Conservation (phyloP, 1,284 basidiomycete genomes). For the Melanopsichium pennsylvanicum region DNA sequence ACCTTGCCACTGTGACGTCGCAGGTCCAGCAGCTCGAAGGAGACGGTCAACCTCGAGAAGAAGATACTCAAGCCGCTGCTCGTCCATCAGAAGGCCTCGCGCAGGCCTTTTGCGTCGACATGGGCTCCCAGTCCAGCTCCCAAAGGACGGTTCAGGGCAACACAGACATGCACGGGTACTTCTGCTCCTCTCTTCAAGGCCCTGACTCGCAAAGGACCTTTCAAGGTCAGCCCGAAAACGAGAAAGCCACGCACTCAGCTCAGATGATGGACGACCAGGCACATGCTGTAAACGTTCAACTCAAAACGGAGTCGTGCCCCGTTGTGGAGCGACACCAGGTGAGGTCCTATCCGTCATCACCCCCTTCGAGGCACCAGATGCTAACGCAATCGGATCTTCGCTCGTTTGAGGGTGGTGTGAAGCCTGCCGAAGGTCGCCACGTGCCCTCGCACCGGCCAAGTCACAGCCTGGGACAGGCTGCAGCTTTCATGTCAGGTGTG, state of each 20-base stretch:
- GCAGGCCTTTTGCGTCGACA: slow-evolving; percentile 12
- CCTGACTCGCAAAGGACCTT: slow-evolving; percentile 5
- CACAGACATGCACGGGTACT: slow-evolving; percentile 1
- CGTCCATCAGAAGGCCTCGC: slow-evolving; percentile 6
- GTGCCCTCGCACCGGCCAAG: slow-evolving; percentile 30
- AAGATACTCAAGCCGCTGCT: neutral
- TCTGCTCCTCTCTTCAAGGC: neutral
- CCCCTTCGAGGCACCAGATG: slow-evolving; percentile 12
- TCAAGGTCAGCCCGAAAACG: neutral
- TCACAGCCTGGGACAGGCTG: slow-evolving; percentile 42
- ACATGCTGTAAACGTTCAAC: neutral
- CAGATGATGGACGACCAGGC: neutral
- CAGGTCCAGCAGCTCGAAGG: slow-evolving; percentile 4
- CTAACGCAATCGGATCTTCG: slow-evolving; percentile 6
- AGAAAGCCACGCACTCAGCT: neutral
- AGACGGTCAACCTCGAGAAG: neutral
- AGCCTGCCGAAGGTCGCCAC: slow-evolving; percentile 10
- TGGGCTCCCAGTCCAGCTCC: neutral
- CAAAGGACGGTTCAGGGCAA: neutral
- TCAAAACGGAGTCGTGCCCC: slow-evolving; percentile 9
- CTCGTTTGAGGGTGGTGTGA: neutral
- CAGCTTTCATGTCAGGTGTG: slow-evolving; percentile 23
- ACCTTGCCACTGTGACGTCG: neutral
- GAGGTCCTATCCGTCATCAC: slow-evolving; percentile 34
- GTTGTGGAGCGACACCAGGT: slow-evolving; percentile 4